Percentiles rank a stretch among this genome's conserved stretches.
These are phyloP conservation scores for Schoenoplectus triqueter DNA, from an alignment of 202 grass and related monocot species.

Conservation along the genomic window DNA sequence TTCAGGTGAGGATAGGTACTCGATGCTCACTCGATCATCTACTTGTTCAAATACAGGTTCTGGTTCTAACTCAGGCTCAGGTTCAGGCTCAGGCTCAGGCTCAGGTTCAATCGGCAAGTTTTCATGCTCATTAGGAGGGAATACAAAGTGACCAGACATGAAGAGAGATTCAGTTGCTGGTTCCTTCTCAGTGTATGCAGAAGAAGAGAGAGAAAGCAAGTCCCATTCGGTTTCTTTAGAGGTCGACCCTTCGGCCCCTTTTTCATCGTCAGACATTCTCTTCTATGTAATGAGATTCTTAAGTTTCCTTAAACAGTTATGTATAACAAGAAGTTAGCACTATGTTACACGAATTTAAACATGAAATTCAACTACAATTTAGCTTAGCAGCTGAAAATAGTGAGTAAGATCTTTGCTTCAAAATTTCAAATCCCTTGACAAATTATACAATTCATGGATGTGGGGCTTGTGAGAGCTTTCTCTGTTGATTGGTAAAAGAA, in stretches of 20 bases:
- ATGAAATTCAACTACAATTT: background rate
- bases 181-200: slow-evolving; percentile 47
- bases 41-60: slow-evolving; percentile 12
- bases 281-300: slow-evolving; percentile 41
- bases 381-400: background rate
- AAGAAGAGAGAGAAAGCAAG: slow-evolving; percentile 55
- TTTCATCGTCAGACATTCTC: slow-evolving; percentile 60
- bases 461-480: background rate
- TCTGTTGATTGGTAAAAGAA: background rate
- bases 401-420: background rate
- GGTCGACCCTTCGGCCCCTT: slow-evolving; percentile 41
- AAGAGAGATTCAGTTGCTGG: slow-evolving; percentile 51
- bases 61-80: slow-evolving; percentile 28
- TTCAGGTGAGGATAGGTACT: slow-evolving; percentile 25
- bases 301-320: background rate
- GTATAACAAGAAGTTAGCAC: slow-evolving; percentile 32
- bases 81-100: slow-evolving; percentile 8
- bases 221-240: slow-evolving; percentile 51
- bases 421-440: background rate
- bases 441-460: background rate
- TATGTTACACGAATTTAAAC: slow-evolving; percentile 25
- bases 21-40: slow-evolving; percentile 26
- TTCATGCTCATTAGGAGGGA: slow-evolving; percentile 89
- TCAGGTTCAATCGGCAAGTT: slow-evolving; percentile 49
- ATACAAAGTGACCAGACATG: slow-evolving; percentile 64